phyloP scores from a whole-genome alignment of 352 stramenopile species.

The Blastocystis sp. region DNA sequence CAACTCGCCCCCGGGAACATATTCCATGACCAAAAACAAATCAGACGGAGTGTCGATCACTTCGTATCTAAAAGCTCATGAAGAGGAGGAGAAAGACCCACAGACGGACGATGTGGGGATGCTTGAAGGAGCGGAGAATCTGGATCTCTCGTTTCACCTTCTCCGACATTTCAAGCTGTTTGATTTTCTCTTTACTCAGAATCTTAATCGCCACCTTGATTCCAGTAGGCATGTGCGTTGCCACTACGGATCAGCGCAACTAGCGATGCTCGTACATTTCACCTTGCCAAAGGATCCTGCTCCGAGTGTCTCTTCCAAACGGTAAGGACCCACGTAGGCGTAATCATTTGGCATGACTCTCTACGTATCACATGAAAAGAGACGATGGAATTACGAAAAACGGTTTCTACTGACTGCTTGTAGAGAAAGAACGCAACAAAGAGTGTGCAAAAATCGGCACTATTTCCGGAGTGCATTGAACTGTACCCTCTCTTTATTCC shows the following conservation, averaged over 20 bases:
- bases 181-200: slow-evolving; percentile 97
- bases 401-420: neutral
- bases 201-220: slow-evolving; percentile 99
- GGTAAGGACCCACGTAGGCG: slow-evolving; percentile 86
- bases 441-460: neutral
- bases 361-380: neutral
- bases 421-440: neutral
- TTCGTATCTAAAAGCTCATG: slow-evolving; percentile 76
- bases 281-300: slow-evolving; percentile 99
- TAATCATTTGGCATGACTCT: slow-evolving; percentile 63
- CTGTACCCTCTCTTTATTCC: too few species aligned
- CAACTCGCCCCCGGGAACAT: slow-evolving; percentile 84
- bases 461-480: slow-evolving; percentile 30
- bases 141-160: slow-evolving; percentile 99
- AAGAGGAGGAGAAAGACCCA: slow-evolving; percentile 71
- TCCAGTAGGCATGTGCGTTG: slow-evolving; percentile 92
- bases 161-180: slow-evolving; percentile 95
- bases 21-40: slow-evolving; percentile 90
- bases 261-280: slow-evolving; percentile 74
- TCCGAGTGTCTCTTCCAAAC: slow-evolving; percentile 95
- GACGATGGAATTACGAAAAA: neutral
- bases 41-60: slow-evolving; percentile 97
- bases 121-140: slow-evolving; percentile 94
- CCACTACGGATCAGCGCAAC: slow-evolving; percentile 74
- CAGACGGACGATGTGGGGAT: slow-evolving; percentile 98